Base-by-base conservation (phyloP, 805 yeast genomes). In the Wickerhamomyces canadensis region DNA sequence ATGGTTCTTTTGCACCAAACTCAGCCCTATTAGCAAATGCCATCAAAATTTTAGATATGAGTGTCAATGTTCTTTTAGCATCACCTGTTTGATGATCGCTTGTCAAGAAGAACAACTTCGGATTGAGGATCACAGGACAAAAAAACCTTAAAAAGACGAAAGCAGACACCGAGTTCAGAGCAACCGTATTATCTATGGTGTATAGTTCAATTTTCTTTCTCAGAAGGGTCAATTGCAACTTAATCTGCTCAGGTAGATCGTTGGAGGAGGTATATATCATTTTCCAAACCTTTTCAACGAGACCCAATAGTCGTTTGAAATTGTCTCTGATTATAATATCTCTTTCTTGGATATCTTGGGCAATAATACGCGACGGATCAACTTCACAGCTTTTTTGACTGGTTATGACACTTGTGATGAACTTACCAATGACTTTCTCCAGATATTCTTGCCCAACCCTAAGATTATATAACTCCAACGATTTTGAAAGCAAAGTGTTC, bases 101-200 rank as follows among this genome's bases (percentile, higher is more conserved):
- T 0, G 86, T 75, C 34, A 93, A 64, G 42, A 80, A 78, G 57
- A 87, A 88, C 34, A 89, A 59, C 51, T 86, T 87, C 0, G 98
- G 98, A 51, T 87, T 89, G 53, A 93, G 62, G 21, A 91, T 74
- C 0, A 96, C 95, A 0, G 98, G 98, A 51, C 96, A 88, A 45
- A 88, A 74, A 58, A 81, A 85, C 42, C 96, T 66, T 42, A 91
- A 62, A 55, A 91, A 93, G 11, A 91, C 63, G 51, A 93, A 84
- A 1, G 96, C 88, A 16, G 93, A 74, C 23, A 89, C 62, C 34
- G 95, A 84, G 52, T 88, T 82, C 41, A 82, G 64, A 0, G 87
- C 72, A 9, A 65, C 54, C 6, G 59, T 62, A 0, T 39, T 34
- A 49, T 79, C 82, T 12, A 62, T 67, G 1, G 80, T 76, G 10